Evolutionary conservation across 2,329 filamentous ascomycete species (phyloP), one percentile per base, ranked within the genome.

Genomic region (Aspergillus intermedius): DNA sequence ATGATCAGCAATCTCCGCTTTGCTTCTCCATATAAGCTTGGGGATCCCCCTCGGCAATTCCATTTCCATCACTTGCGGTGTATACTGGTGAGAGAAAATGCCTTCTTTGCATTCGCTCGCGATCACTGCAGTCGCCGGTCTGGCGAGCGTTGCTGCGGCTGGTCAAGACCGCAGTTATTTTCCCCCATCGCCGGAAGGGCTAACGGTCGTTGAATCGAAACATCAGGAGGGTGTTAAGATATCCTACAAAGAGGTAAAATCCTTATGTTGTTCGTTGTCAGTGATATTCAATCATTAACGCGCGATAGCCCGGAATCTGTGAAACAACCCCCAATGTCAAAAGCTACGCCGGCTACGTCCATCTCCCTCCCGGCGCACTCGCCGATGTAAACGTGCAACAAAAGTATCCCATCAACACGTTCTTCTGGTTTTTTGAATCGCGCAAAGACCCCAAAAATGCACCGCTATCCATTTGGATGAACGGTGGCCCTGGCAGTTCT

Each of bases 391-490:
- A 61, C 30, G 66, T 70, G 22, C 56, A 65, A 32, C 78, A 81
- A 55, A 63, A 78, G 48, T 81, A 81, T 55, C 71, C 75, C 2
- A 80, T 82, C 54, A 81, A 82, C 58, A 82, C 78, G 44, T 84
- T 83, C 64, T 85, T 84, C 65, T 82, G 80, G 79, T 84, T 82
- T 59, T 78, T 84, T 56, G 80, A 83, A 56, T 71, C 80, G 5
- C 71, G 78, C 6, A 71, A 77, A 45, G 69, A 74, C 54, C 72
- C 80, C 1, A 58, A 63, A 7, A 77, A 75, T 42, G 79, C 79
- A 2, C 81, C 81, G 0, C 63, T 84, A 28, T 77, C 78, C 0
- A 77, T 83, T 21, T 85, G 80, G 76, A 75, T 84, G 59, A 80
- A 81, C 49, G 80, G 80, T 15, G 82, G 82, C 0, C 81, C 81